These are phyloP conservation scores for Teratosphaeria pseudoeucalypti DNA, from an alignment of 2,329 filamentous ascomycete genomes.

Conservation along the genomic window DNA sequence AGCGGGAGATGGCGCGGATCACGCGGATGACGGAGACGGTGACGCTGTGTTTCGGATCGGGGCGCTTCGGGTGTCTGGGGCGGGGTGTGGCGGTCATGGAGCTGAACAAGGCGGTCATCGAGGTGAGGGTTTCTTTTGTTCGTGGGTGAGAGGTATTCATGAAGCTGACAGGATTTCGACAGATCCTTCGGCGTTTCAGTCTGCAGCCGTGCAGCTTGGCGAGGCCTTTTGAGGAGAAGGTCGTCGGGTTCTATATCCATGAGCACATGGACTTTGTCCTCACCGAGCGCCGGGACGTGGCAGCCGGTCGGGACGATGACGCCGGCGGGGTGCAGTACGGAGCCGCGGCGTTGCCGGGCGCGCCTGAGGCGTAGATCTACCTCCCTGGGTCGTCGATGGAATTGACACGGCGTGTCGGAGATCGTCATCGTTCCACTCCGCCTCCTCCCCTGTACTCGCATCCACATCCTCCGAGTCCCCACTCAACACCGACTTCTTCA, in stretches of 20 bases:
- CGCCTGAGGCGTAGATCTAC: slow-evolving; percentile 10
- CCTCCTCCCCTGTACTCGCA: slow-evolving; percentile 41
- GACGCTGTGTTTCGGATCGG: slow-evolving; percentile 26
- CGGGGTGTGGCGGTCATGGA: slow-evolving; percentile 30
- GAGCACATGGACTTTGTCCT: slow-evolving; percentile 29
- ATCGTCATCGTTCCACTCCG: slow-evolving; percentile 31
- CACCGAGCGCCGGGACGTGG: slow-evolving; percentile 17
- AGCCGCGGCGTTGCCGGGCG: slow-evolving; percentile 16
- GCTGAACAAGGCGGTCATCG: slow-evolving; percentile 29
- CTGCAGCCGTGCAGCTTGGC: slow-evolving; percentile 28
- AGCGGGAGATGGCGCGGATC: slow-evolving; percentile 19
- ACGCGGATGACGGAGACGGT: slow-evolving; percentile 28
- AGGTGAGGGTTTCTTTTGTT: slow-evolving; percentile 18
- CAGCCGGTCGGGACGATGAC: background rate
- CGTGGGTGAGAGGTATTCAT: background rate
- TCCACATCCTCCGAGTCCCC: slow-evolving; percentile 38
- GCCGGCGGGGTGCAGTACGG: slow-evolving; percentile 4
- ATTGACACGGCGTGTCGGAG: no score
- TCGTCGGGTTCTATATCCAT: slow-evolving; percentile 29
- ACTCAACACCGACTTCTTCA: slow-evolving; percentile 48
- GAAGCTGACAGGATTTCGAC: background rate
- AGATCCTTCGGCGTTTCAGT: slow-evolving; percentile 28
- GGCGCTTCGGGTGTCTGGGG: slow-evolving; percentile 28
- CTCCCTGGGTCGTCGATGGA: no score
- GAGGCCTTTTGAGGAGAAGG: slow-evolving; percentile 28